These are phyloP conservation scores for Colletotrichum falcatum DNA, from an alignment of 2,329 filamentous ascomycete genomes.

Conservation along the genomic window DNA sequence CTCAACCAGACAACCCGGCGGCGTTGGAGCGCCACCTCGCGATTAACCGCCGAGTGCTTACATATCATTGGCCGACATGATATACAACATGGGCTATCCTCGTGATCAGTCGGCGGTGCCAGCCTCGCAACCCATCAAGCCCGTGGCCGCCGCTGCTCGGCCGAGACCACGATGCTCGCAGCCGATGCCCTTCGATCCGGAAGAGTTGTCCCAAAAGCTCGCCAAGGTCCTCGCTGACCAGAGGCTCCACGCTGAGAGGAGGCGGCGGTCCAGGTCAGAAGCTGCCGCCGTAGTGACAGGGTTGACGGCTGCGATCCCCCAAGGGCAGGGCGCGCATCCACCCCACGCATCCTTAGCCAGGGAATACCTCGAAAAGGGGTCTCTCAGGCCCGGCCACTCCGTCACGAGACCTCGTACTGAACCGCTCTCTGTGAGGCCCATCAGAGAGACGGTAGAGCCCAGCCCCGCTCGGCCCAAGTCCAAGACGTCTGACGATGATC, in stretches of 20 bases:
- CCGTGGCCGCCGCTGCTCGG: conserved; percentile 16
- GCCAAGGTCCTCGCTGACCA: conserved; percentile 63
- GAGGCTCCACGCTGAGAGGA: conserved; percentile 55
- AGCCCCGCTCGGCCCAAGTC: conserved; percentile 18
- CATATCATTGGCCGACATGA: conserved; percentile 38
- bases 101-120: conserved; percentile 41
- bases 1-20: background rate
- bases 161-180: conserved; percentile 35
- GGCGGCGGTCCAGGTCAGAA: conserved; percentile 47
- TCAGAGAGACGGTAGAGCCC: conserved; percentile 9
- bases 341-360: conserved; percentile 21
- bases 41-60: conserved; percentile 3
- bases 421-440: background rate
- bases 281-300: conserved; percentile 32
- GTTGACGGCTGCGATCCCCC: conserved; percentile 2
- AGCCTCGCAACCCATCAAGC: conserved; percentile 24
- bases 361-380: conserved; percentile 26
- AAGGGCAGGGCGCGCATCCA: conserved; percentile 9
- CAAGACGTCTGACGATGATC: conserved; percentile 40
- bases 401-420: conserved; percentile 2
- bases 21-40: background rate
- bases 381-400: conserved; percentile 21
- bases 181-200: conserved; percentile 60
- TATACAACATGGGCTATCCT: conserved; percentile 46
- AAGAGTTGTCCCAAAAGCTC: conserved; percentile 66